These are phyloP conservation scores for Viola pubescens DNA, from an alignment of 441 rosid genomes.

Conservation along the genomic window DNA sequence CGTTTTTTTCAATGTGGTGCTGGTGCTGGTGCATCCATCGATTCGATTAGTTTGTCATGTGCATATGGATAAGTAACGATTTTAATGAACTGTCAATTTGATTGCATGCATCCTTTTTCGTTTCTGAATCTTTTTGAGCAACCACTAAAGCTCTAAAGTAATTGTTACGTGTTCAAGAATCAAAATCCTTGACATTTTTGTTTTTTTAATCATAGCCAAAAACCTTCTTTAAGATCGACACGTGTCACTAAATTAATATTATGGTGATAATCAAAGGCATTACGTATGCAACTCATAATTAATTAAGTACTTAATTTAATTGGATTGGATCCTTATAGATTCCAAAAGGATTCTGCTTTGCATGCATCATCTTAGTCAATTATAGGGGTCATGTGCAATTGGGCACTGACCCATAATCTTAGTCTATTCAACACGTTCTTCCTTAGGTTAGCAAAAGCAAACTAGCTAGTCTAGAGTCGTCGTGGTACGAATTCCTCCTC, in stretches of 20 bases:
- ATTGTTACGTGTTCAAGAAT: neutral
- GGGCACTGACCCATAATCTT: too few relatives aligned
- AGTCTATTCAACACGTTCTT: too few relatives aligned
- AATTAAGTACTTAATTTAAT: too few relatives aligned
- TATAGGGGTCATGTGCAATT: too few relatives aligned
- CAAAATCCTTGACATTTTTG: slow-evolving; percentile 4
- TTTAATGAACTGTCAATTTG: slow-evolving; percentile 23
- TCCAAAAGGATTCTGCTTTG: neutral
- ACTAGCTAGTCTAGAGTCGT: too few relatives aligned
- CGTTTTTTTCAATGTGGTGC: too few relatives aligned
- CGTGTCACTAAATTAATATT: slow-evolving; percentile 11
- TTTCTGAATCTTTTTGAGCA: neutral
- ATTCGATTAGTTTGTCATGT: slow-evolving; percentile 22
- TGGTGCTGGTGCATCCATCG: neutral
- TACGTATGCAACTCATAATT: slow-evolving; percentile 14
- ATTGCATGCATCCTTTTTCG: slow-evolving; percentile 12
- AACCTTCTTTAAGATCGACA: slow-evolving; percentile 14
- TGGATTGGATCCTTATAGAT: slow-evolving; percentile 7
- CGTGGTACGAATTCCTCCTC: too few relatives aligned
- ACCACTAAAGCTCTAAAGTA: too few relatives aligned
- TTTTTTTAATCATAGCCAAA: neutral
- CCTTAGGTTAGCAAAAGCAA: too few relatives aligned
- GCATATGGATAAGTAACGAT: slow-evolving; percentile 13
- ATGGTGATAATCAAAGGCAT: slow-evolving; percentile 15
- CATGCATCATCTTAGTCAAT: neutral